Evolutionary conservation across 129 eudicot genomes (phyloP), one percentile per base, ranked within the genome.

Genomic region (Saussurea involucrata): DNA sequence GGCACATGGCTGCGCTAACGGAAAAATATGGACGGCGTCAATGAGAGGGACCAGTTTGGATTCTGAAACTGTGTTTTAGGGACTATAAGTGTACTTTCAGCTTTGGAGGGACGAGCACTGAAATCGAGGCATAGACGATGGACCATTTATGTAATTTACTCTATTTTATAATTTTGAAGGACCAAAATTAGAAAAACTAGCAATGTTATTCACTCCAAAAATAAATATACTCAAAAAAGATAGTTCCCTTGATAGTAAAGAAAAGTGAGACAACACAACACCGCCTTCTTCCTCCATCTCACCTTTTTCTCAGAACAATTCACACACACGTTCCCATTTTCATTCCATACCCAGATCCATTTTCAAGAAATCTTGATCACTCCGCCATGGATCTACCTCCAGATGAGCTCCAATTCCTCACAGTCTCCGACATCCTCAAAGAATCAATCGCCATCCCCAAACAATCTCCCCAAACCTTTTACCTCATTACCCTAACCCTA

Each of bases 371-470:
- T 17, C 64, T 58, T 31, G 4, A 63, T 65, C 83, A 21, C 29
- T 69, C 46, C 72, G 65, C 84, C 87, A 91, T 92, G 97, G 95
- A 92, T 89, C 90, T 92, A 9, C 82, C 84, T 31, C 78, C 87
- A 40, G 97, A 92, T 2, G 95, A 92, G 83, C 92, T 92, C 24
- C 97, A 92, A 78, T 87, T 89, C 85, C 75, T 92, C 4, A 77
- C 86, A 24, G 76, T 86, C 4, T 21, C 89, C 2, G 85, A 80
- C 72, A 85, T 89, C 44, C 80, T 92, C 11, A 85, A 83, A 68
- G 95, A 89, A 81, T 89, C 97, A 24, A 89, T 84, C 69, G 74
- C 90, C 42, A 92, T 92, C 53, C 97, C 97, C 60, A 89, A 80
- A 32, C 90, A 87, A 61, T 92, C 95, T 31, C 97, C 92, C 3